Conservation (phyloP, 2,329 filamentous ascomycete genomes). For the Trichoderma guizhouense region DNA sequence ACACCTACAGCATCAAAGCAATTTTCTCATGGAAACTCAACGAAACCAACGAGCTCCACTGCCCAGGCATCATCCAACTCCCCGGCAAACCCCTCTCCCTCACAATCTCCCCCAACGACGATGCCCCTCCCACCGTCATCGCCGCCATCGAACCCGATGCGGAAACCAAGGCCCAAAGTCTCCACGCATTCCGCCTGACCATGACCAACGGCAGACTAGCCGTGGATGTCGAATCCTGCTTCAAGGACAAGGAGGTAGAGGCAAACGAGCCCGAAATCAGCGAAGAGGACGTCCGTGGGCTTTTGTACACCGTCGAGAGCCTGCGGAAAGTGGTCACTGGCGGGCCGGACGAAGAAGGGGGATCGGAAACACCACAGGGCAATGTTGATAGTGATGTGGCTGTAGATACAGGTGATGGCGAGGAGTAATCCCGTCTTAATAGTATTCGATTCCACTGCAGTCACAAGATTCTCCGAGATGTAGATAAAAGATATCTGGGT, state of each 20-base stretch:
- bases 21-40: constrained; percentile 63
- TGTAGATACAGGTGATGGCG: background rate
- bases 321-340: constrained; percentile 43
- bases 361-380: constrained; percentile 12
- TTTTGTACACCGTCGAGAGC: constrained; percentile 47
- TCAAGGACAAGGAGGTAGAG: constrained; percentile 28
- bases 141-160: constrained; percentile 40
- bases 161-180: constrained; percentile 27
- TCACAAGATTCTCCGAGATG: background rate
- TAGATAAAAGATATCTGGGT: background rate
- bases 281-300: constrained; percentile 37
- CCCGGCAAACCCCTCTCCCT: constrained; percentile 64
- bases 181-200: constrained; percentile 32
- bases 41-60: constrained; percentile 46
- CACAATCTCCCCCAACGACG: constrained; percentile 25
- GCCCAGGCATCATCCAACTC: constrained; percentile 48
- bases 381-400: constrained; percentile 14
- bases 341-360: constrained; percentile 24
- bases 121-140: constrained; percentile 32
- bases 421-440: background rate
- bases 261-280: constrained; percentile 34
- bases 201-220: constrained; percentile 33
- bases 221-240: constrained; percentile 27
- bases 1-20: constrained; percentile 48
- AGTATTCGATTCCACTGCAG: background rate